Evolutionary conservation across 2,329 filamentous ascomycete genomes (phyloP).

Genomic region (Exophiala phaeomuriformis): DNA sequence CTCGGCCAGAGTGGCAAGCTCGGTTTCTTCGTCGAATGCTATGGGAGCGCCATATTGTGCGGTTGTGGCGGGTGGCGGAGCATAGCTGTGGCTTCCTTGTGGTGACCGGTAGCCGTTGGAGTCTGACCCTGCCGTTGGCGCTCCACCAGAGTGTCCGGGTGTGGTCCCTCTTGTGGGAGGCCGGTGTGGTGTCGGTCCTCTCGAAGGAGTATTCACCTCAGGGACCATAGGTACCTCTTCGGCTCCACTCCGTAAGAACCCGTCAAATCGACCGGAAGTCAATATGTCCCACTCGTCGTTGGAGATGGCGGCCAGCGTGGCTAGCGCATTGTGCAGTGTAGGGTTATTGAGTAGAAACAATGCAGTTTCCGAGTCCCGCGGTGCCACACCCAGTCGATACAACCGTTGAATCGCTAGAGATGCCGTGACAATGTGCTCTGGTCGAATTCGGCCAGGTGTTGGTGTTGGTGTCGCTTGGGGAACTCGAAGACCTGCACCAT

Average conservation of each 20-base stretch:
- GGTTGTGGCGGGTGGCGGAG: slow-evolving; percentile 42
- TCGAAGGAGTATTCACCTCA: slow-evolving; percentile 24
- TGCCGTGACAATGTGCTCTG: slow-evolving; percentile 65
- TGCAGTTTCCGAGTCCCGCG: slow-evolving; percentile 77
- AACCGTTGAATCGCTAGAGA: slow-evolving; percentile 74
- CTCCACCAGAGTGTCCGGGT: slow-evolving; percentile 30
- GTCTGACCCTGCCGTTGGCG: slow-evolving; percentile 37
- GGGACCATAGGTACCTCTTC: slow-evolving; percentile 46
- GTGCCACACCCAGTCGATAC: slow-evolving; percentile 65
- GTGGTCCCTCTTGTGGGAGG: slow-evolving; percentile 29
- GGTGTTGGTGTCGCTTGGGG: slow-evolving; percentile 32
- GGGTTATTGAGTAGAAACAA: slow-evolving; percentile 81
- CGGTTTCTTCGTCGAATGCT: slow-evolving; percentile 86
- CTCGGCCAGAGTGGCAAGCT: slow-evolving; percentile 82
- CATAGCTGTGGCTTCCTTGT: slow-evolving; percentile 36
- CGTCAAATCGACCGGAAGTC: slow-evolving; percentile 87
- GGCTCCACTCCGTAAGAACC: slow-evolving; percentile 88
- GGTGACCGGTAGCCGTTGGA: slow-evolving; percentile 37
- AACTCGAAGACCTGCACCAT: slow-evolving; percentile 5
- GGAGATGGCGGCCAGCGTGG: slow-evolving; percentile 80
- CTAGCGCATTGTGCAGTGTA: slow-evolving; percentile 73
- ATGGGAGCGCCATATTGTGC: slow-evolving; percentile 64
- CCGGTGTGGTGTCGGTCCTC: slow-evolving; percentile 25
- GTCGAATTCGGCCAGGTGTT: slow-evolving; percentile 60
- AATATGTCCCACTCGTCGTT: slow-evolving; percentile 95